phyloP scores from a whole-genome alignment of 805 yeast genomes.

The Hanseniaspora valbyensis region DNA sequence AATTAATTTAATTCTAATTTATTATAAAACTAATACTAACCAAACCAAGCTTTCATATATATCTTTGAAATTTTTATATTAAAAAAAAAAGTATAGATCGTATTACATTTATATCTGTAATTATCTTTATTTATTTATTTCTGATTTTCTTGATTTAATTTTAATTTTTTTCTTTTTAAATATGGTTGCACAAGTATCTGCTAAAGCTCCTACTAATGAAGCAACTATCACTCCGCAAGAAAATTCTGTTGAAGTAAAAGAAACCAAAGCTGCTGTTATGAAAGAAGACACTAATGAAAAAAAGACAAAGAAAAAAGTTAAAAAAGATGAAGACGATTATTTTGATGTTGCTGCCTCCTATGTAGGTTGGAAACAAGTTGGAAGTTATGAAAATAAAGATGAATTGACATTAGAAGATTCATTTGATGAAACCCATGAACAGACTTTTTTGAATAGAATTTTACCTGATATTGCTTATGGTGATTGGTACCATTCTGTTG shows the following conservation, averaged over 20 bases:
- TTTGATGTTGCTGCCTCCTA: constrained; percentile 40
- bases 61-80: too few relatives aligned
- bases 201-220: constrained; percentile 19
- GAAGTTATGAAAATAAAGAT: constrained; percentile 70
- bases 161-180: too few relatives aligned
- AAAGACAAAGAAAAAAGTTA: constrained; percentile 1
- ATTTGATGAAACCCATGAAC: constrained; percentile 55
- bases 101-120: too few relatives aligned
- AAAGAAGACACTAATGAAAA: constrained; percentile 1
- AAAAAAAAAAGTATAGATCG: too few relatives aligned
- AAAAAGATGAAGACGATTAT: constrained; percentile 13
- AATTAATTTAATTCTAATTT: too few relatives aligned
- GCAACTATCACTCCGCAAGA: constrained; percentile 18
- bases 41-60: too few relatives aligned
- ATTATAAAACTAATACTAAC: too few relatives aligned
- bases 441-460: constrained; percentile 58
- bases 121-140: too few relatives aligned
- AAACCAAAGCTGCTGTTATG: constrained; percentile 9
- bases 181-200: constrained; percentile 8
- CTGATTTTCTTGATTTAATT: too few relatives aligned
- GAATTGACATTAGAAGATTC: constrained; percentile 56
- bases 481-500: constrained; percentile 94
- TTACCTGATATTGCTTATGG: constrained; percentile 73
- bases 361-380: constrained; percentile 91
- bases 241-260: constrained; percentile 14